Conservation (phyloP, 345 rosid species). For the Bretschneidera sinensis region DNA sequence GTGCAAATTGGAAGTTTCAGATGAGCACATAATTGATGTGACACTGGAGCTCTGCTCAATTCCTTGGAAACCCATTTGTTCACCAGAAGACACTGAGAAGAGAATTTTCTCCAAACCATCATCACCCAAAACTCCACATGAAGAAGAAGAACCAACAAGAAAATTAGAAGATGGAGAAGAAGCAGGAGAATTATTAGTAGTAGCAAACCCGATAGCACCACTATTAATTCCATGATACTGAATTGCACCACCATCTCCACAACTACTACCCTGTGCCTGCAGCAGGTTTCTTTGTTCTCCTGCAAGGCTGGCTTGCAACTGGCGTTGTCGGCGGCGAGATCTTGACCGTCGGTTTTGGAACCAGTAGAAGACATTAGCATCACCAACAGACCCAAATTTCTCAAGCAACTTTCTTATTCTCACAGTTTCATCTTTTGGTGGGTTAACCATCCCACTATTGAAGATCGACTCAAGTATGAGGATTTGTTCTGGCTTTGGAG, state of each 20-base stretch:
- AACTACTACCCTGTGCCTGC: background rate
- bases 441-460: conserved; percentile 98
- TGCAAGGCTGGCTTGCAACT: conserved; percentile 68
- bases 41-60: conserved; percentile 42
- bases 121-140: conserved; percentile 40
- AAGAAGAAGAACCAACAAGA: conserved; percentile 46
- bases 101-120: conserved; percentile 45
- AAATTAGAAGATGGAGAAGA: conserved; percentile 32
- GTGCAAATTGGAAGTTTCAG: conserved; percentile 62
- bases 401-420: conserved; percentile 85
- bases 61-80: conserved; percentile 68
- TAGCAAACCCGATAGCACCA: conserved; percentile 31
- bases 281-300: conserved; percentile 25
- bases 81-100: conserved; percentile 41
- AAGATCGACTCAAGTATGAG: conserved; percentile 97
- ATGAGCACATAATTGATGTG: conserved; percentile 53
- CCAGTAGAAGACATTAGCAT: conserved; percentile 99
- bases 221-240: conserved; percentile 29
- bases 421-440: conserved; percentile 93
- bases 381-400: conserved; percentile 88
- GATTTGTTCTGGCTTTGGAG: conserved; percentile 98
- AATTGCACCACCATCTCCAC: conserved; percentile 40
- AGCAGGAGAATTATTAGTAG: conserved; percentile 26
- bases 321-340: conserved; percentile 93
- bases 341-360: conserved; percentile 95